Percentiles rank a stretch among this genome's conserved stretches.
Evolutionary conservation across 805 yeast genomes (phyloP).

Genomic region (Monosporozyma yasuniensis): DNA sequence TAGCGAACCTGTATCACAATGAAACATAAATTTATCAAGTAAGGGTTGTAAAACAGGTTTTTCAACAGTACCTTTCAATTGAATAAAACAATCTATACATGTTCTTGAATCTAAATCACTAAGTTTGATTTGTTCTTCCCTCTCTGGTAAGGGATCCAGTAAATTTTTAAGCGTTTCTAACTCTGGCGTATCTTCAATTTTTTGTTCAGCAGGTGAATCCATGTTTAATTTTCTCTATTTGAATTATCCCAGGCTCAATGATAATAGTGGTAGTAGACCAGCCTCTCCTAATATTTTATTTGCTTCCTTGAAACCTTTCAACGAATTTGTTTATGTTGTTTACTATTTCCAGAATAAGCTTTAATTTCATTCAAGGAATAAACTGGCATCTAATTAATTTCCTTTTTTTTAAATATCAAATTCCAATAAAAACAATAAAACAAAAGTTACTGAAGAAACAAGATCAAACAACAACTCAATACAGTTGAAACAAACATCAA

Average conservation of each 20-base stretch:
- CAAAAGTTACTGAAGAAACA: background rate
- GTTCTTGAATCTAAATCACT: background rate
- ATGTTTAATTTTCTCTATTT: background rate
- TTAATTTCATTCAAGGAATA: background rate
- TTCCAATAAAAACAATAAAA: background rate
- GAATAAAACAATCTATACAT: background rate
- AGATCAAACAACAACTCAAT: background rate
- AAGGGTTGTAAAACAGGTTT: background rate
- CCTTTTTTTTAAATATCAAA: background rate
- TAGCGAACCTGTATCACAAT: slow-evolving; percentile 10
- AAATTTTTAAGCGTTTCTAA: background rate
- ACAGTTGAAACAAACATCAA: background rate
- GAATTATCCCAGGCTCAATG: background rate
- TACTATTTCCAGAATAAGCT: background rate
- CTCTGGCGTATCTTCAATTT: background rate
- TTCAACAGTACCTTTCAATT: background rate
- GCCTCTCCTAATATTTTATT: background rate
- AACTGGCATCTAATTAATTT: background rate
- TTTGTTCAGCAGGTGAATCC: background rate
- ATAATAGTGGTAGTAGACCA: background rate
- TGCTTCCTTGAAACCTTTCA: background rate
- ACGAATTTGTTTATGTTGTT: background rate
- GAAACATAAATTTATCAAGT: slow-evolving; percentile 8
- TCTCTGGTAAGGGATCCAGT: background rate
- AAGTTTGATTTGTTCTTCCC: background rate